Percentiles rank a stretch among this genome's conserved stretches.
phyloP scores from a whole-genome alignment of 2,329 filamentous ascomycete genomes.

The Didymella keratinophila region DNA sequence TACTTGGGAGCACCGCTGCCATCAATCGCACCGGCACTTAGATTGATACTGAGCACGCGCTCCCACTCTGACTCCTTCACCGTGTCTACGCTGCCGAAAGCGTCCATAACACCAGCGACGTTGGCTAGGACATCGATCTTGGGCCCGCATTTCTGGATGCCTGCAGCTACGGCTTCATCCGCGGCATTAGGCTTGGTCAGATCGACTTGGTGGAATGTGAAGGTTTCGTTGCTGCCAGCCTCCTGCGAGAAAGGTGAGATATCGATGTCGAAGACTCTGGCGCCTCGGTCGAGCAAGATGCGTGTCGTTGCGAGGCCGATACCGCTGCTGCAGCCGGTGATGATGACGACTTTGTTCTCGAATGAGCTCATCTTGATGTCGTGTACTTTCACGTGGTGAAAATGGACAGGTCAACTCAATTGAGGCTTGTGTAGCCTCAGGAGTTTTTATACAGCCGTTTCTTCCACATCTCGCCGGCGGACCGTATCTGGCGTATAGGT shows the following conservation, averaged over 20 bases:
- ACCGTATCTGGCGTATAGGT: neutral
- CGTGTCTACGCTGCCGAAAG: constrained; percentile 51
- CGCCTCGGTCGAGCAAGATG: constrained; percentile 35
- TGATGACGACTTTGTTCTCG: constrained; percentile 37
- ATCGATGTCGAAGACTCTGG: constrained; percentile 42
- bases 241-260: constrained; percentile 30
- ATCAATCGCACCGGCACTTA: constrained; percentile 58
- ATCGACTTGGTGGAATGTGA: constrained; percentile 38
- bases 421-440: neutral
- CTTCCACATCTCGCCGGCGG: neutral
- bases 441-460: neutral
- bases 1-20: constrained; percentile 54
- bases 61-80: constrained; percentile 53
- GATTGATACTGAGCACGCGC: constrained; percentile 52
- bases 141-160: constrained; percentile 30
- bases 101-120: constrained; percentile 56
- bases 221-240: constrained; percentile 22
- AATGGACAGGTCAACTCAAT: no score
- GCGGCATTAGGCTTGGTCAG: constrained; percentile 30
- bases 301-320: constrained; percentile 41
- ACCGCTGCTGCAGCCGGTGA: constrained; percentile 43
- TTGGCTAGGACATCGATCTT: constrained; percentile 56
- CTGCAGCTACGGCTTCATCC: constrained; percentile 35
- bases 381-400: no score
- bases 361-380: constrained; percentile 15